phyloP scores from a whole-genome alignment of 2,329 filamentous ascomycete species.

The Ilyonectria mors-panacis region DNA sequence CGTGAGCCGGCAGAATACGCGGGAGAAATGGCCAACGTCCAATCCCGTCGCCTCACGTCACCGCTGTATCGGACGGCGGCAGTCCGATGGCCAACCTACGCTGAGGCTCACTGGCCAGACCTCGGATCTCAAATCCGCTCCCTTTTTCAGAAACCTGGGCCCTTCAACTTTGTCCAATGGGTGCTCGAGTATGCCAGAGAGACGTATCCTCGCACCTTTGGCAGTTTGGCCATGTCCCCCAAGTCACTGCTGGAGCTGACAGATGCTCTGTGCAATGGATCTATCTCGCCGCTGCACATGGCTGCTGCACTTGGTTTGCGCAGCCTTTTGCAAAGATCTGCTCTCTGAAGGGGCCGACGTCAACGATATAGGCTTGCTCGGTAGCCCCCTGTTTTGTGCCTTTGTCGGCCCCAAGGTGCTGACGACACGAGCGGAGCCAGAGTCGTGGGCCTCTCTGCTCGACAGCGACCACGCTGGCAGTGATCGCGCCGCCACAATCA shows the following conservation, averaged over 20 bases:
- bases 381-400: conserved; percentile 54
- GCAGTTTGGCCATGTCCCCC: conserved; percentile 39
- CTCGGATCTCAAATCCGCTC: conserved; percentile 44
- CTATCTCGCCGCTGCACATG: conserved; percentile 52
- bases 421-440: conserved; percentile 32
- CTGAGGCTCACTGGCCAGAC: conserved; percentile 48
- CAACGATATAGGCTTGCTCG: conserved; percentile 44
- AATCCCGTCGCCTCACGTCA: conserved; percentile 40
- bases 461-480: conserved; percentile 19
- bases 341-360: conserved; percentile 40
- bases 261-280: conserved; percentile 47
- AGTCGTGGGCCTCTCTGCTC: conserved; percentile 43
- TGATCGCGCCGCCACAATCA: conserved; percentile 39
- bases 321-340: conserved; percentile 49
- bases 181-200: conserved; percentile 52
- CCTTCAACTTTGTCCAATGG: conserved; percentile 56
- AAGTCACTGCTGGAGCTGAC: conserved; percentile 49
- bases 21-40: conserved; percentile 42
- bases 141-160: conserved; percentile 47
- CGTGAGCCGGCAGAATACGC: conserved; percentile 49
- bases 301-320: conserved; percentile 53
- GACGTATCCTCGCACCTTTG: conserved; percentile 46
- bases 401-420: conserved; percentile 51
- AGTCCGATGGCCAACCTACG: conserved; percentile 46
- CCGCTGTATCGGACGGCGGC: conserved; percentile 49